These are phyloP conservation scores for Sporothrix humicola DNA, from an alignment of 2,329 filamentous ascomycete species.

Conservation along the genomic window DNA sequence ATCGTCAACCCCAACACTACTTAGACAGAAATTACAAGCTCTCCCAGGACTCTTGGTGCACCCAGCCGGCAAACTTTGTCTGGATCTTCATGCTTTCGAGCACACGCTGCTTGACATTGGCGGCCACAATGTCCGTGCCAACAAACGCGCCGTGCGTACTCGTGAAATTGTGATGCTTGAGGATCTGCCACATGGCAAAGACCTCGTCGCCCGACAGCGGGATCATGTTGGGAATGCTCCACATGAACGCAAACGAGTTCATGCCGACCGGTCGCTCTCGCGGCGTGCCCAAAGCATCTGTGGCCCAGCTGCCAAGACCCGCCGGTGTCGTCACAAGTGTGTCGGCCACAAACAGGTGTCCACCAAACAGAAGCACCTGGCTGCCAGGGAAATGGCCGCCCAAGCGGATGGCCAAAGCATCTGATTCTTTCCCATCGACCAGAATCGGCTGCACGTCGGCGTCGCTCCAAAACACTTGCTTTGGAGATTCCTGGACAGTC, in stretches of 20 bases:
- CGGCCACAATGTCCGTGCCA: slow-evolving; percentile 64
- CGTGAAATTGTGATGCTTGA: slow-evolving; percentile 66
- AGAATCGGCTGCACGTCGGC: slow-evolving; percentile 49
- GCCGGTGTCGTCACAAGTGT: slow-evolving; percentile 74
- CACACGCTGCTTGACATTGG: slow-evolving; percentile 66
- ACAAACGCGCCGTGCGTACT: slow-evolving; percentile 72
- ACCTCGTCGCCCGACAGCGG: slow-evolving; percentile 70
- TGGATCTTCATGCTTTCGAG: slow-evolving; percentile 81
- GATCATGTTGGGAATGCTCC: slow-evolving; percentile 77
- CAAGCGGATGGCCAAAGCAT: slow-evolving; percentile 61
- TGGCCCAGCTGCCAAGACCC: slow-evolving; percentile 56
- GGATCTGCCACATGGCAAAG: slow-evolving; percentile 69
- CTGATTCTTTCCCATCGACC: slow-evolving; percentile 49
- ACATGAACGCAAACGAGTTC: slow-evolving; percentile 73
- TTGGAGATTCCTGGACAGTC: slow-evolving; percentile 57
- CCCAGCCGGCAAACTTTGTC: slow-evolving; percentile 57
- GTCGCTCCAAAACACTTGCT: slow-evolving; percentile 54
- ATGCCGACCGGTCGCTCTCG: slow-evolving; percentile 50
- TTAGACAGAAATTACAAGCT: neutral
- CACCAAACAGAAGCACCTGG: slow-evolving; percentile 66
- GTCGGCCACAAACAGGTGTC: slow-evolving; percentile 74
- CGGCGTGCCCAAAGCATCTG: slow-evolving; percentile 49
- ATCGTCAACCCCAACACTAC: too few relatives aligned
- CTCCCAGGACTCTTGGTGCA: slow-evolving; percentile 43
- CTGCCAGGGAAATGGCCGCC: slow-evolving; percentile 83